Conservation (phyloP, 345 rosid genomes). For the Tarenaya hassleriana region DNA sequence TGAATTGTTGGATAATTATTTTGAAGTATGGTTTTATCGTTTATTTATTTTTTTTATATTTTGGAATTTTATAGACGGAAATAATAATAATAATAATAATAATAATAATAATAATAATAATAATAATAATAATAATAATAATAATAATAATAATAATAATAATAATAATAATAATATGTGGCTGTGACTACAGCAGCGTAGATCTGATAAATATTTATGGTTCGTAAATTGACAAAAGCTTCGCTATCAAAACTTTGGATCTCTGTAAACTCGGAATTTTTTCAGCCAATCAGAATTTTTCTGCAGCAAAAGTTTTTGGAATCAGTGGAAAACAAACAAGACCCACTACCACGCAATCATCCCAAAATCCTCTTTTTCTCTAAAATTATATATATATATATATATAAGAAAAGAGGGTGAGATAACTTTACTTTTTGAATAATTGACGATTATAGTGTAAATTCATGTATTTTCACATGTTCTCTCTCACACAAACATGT, state of each 20-base stretch:
- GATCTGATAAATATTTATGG: background rate
- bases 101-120: too few species aligned
- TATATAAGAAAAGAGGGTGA: too few species aligned
- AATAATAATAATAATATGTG: too few species aligned
- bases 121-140: too few species aligned
- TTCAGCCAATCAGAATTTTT: slow-evolving; percentile 20
- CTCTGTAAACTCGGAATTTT: slow-evolving; percentile 14
- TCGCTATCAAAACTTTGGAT: slow-evolving; percentile 27
- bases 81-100: too few species aligned
- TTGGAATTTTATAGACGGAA: too few species aligned
- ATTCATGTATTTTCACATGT: slow-evolving; percentile 12
- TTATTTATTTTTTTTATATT: too few species aligned
- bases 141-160: too few species aligned
- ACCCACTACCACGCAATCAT: slow-evolving; percentile 25
- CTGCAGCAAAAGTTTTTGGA: slow-evolving; percentile 22
- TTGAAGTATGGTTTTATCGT: too few species aligned
- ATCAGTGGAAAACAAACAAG: slow-evolving; percentile 27
- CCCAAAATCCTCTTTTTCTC: slow-evolving; percentile 19
- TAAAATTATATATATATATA: slow-evolving; percentile 11
- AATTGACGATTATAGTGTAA: slow-evolving; percentile 16
- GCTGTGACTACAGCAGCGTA: too few species aligned
- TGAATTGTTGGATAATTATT: too few species aligned
- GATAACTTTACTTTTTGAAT: slow-evolving; percentile 21
- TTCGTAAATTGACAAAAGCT: slow-evolving; percentile 27
- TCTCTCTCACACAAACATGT: background rate